Base-by-base conservation (phyloP, 140 eudicot species). In the Flaveria floridana region DNA sequence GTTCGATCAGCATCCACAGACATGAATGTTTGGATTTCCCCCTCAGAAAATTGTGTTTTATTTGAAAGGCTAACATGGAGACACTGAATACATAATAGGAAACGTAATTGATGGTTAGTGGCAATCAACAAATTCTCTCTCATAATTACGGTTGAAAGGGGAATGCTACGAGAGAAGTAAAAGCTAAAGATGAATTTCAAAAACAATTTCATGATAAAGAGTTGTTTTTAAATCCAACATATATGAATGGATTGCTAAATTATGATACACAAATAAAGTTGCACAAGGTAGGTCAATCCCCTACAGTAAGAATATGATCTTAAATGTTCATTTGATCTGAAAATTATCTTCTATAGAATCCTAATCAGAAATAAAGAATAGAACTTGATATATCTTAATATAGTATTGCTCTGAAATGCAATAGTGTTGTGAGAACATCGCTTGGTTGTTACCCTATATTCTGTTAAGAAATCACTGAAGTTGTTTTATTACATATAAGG, bases 21-120 rank as follows among this genome's bases (percentile, higher is more conserved):
- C 98, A 93, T 93, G 83, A 88, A 93, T 59, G 98, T 93, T 81
- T 93, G 98, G 78, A 93, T 90, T 75, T 91, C 97, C 57, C 97
- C 97, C 80, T 88, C 95, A 1, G 97, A 91, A 83, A 91, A 91
- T 21, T 79, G 88, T 63, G 96, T 82, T 73, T 92, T 84, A 77
- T 90, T 89, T 21, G 96, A 91, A 19, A 93, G 80, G 80, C 87
- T 88, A 74, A 90, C 88, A 65, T 73, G 77, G 23, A 93, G 94
- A 81, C 98, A 93, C 98, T 93, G 85, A 48, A 87, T 70, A 15
- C 16, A 74, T 1, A 42, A 57, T 14, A n/a, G 19, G 8, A 16
- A 15, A 63, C 25, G 23, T 21, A 58, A 21, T 37, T 70, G 16
- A 70, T 25, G 4, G 64, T 53, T 23, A 63, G 71, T 58, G 23